Evolutionary conservation across 1,139 yeast species (phyloP).

Genomic region (Blastobotrys aristatus): DNA sequence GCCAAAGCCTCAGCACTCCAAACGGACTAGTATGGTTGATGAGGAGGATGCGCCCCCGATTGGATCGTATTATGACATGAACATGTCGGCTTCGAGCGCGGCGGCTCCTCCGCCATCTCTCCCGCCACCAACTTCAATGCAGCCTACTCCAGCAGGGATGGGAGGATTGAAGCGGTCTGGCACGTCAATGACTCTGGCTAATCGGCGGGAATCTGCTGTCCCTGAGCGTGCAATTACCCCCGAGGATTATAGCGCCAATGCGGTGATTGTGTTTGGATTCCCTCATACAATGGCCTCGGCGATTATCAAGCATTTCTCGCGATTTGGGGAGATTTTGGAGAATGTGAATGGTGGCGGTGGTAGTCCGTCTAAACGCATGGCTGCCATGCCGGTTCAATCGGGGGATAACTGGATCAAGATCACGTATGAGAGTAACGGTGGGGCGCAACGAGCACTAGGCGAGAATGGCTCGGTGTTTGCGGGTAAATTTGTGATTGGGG

Average conservation of each 20-base stretch:
- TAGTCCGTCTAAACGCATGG: constrained; percentile 20
- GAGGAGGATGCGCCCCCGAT: constrained; percentile 36
- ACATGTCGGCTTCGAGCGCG: neutral
- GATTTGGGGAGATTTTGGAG: constrained; percentile 77
- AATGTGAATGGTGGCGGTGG: constrained; percentile 39
- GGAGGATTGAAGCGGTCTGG: constrained; percentile 8
- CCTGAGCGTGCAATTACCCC: neutral
- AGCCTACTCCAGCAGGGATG: neutral
- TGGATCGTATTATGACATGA: constrained; percentile 32
- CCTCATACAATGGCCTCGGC: constrained; percentile 67
- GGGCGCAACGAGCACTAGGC: constrained; percentile 77
- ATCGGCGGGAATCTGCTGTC: neutral
- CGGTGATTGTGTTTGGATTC: constrained; percentile 84
- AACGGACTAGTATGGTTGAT: constrained; percentile 22
- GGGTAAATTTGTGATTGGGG: constrained; percentile 60
- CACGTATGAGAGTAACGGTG: constrained; percentile 68
- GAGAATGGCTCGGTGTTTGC: constrained; percentile 74
- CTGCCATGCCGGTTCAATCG: constrained; percentile 67
- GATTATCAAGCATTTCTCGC: constrained; percentile 68
- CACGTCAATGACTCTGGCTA: neutral
- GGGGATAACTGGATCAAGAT: constrained; percentile 88
- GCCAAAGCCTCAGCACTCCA: constrained; percentile 29
- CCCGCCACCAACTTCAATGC: no score
- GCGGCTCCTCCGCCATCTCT: neutral
- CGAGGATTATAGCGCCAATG: constrained; percentile 31